phyloP scores from a whole-genome alignment of 208 protist species.

The Trypanosoma rangeli region DNA sequence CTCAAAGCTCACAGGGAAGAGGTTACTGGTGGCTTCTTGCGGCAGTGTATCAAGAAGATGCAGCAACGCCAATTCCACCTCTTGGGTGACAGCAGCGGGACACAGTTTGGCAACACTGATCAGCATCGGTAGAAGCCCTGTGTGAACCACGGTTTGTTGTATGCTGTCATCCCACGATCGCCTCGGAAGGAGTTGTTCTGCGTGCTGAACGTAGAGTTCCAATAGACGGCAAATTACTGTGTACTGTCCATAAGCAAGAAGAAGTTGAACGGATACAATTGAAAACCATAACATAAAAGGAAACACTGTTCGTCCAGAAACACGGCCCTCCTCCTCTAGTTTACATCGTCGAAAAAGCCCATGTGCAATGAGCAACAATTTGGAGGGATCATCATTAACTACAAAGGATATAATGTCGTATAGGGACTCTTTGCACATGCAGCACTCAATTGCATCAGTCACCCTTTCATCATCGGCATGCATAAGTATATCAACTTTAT shows the following conservation, averaged over 20 bases:
- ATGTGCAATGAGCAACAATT: constrained; percentile 43
- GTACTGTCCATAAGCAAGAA: constrained; percentile 19
- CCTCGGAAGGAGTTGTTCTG: constrained; percentile 15
- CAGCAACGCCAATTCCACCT: constrained; percentile 17
- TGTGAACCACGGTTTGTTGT: constrained; percentile 60
- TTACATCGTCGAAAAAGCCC: constrained; percentile 41
- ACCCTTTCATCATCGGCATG: constrained; percentile 34
- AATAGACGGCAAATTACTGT: constrained; percentile 39
- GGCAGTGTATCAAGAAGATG: constrained; percentile 21
- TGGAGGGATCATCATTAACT: constrained; percentile 27
- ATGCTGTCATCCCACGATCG: constrained; percentile 25
- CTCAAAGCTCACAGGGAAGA: constrained; percentile 48
- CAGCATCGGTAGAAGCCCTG: constrained; percentile 71
- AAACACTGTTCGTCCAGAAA: constrained; percentile 30
- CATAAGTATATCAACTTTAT: constrained; percentile 65
- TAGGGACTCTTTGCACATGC: constrained; percentile 31
- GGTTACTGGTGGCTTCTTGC: constrained; percentile 7
- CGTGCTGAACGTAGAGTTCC: constrained; percentile 46
- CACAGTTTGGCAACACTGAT: constrained; percentile 60
- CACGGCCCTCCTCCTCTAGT: constrained; percentile 30
- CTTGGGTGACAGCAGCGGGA: constrained; percentile 43
- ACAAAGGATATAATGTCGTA: constrained; percentile 31
- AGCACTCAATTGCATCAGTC: constrained; percentile 22
- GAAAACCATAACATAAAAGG: constrained; percentile 73
- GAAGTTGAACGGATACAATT: constrained; percentile 45